Conservation (phyloP, 2,329 filamentous ascomycete species). For the Aspergillus tubingensis region DNA sequence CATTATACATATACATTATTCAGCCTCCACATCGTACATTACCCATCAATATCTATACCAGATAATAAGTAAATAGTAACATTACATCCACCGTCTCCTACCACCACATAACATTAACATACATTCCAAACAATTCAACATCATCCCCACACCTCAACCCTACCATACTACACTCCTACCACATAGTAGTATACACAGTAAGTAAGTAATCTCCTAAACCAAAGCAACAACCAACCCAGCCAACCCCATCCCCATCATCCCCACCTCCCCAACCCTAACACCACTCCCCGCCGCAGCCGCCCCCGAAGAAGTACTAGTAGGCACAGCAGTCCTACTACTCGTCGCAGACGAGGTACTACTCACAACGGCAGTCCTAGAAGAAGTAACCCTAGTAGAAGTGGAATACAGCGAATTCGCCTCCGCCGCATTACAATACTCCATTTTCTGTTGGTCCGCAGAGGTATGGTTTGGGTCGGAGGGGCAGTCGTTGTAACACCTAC, state of each 20-base stretch:
- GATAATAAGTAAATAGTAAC: no score
- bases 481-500: conserved; percentile 66
- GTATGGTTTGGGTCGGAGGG: conserved; percentile 48
- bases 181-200: background rate
- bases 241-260: conserved; percentile 4
- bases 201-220: background rate
- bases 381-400: conserved; percentile 5
- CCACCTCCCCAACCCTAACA: background rate
- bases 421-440: conserved; percentile 47
- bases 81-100: no score
- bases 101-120: no score
- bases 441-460: conserved; percentile 35
- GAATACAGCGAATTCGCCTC: conserved; percentile 35
- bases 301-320: no score
- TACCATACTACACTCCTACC: no score
- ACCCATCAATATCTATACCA: no score
- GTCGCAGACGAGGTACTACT: conserved; percentile 26
- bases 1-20: no score
- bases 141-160: no score
- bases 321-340: background rate
- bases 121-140: no score
- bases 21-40: no score
- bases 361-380: no score
- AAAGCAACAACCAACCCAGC: conserved; percentile 1
- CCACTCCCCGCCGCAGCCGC: background rate